Base-by-base conservation (phyloP, 73 alveolate genomes). In the Symbiodinium natans region DNA sequence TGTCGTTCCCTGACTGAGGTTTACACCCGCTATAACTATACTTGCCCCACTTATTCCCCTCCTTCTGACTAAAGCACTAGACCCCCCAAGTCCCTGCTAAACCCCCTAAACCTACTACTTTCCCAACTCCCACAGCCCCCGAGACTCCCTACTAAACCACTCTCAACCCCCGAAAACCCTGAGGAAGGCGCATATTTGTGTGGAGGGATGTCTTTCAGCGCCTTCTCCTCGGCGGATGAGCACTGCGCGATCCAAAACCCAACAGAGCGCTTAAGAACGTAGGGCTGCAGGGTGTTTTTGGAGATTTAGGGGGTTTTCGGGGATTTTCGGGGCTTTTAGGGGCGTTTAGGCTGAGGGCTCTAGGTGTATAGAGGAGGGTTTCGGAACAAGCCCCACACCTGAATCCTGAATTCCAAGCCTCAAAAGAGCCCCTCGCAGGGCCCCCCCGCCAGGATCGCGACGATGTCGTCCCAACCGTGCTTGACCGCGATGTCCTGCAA, bases 381-480 rank as follows among this genome's bases (percentile, higher is more conserved):
- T 46, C 13, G 59, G 59, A 13, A 13, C n/a, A 52, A 52, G 0
- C 27, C 68, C 27, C 0, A 52, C 13, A 21, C 17, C n/a, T 52
- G 21, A 52, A 52, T 0, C 68, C 68, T 10, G 1, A 52, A 2
- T 27, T 5, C 68, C 68, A 4, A 52, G 21, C 13, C 68, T 27
- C 68, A 52, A 6, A 52, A 48, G 13, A 48, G 27, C 63, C 63
- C 63, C 11, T n/a, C n/a, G n/a, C n/a, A n/a, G n/a, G n/a, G n/a
- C n/a, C n/a, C n/a, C n/a, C n/a, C n/a, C n/a, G 38, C 96, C 11
- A 89, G 75, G 77, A 89, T 46, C 75, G 48, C 74, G 34, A 89
- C 96, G 83, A 89, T 89, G 87, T 89, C 96, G 77, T 89, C 96
- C 96, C 96, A 89, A 84, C 96, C 96, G 59, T 89, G 96, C 96